Conservation (phyloP, 2,329 filamentous ascomycete genomes). For the Nemania bipapillata region DNA sequence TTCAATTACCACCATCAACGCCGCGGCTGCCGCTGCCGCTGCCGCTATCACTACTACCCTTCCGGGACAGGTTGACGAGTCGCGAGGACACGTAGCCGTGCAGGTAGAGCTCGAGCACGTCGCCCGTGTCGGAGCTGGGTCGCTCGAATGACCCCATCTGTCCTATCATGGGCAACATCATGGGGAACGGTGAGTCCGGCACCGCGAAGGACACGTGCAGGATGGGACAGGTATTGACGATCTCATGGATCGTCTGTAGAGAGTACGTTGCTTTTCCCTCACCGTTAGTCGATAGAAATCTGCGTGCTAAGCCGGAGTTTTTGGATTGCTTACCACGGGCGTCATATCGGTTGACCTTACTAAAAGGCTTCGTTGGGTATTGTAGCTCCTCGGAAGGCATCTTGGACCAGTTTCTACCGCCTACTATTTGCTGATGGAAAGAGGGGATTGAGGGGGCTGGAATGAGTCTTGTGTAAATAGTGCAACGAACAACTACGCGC, state of each 20-base stretch:
- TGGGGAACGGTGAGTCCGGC: slow-evolving; percentile 74
- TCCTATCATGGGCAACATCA: slow-evolving; percentile 85
- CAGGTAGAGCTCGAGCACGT: slow-evolving; percentile 79
- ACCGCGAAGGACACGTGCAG: slow-evolving; percentile 82
- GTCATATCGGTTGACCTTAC: slow-evolving; percentile 74
- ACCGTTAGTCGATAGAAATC: slow-evolving; percentile 27
- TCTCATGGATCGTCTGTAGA: slow-evolving; percentile 75
- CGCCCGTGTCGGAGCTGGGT: slow-evolving; percentile 68
- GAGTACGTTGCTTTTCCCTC: slow-evolving; percentile 72
- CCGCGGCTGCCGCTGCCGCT: too few relatives aligned
- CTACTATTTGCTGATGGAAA: background rate
- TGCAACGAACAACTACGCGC: background rate
- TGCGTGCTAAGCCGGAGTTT: background rate
- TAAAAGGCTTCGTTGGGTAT: slow-evolving; percentile 72
- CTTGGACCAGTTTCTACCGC: slow-evolving; percentile 34
- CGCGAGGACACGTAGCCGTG: slow-evolving; percentile 86
- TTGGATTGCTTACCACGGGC: slow-evolving; percentile 63
- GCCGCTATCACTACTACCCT: slow-evolving; percentile 15
- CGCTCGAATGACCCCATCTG: slow-evolving; percentile 78
- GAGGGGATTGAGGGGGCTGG: background rate
- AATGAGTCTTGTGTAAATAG: background rate
- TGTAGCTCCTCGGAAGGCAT: slow-evolving; percentile 61
- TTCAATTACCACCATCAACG: too few relatives aligned
- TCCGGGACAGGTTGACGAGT: slow-evolving; percentile 73
- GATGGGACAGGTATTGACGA: slow-evolving; percentile 78